Base-by-base conservation (phyloP, 2,329 filamentous ascomycete genomes). In the Stromatinia cepivora region DNA sequence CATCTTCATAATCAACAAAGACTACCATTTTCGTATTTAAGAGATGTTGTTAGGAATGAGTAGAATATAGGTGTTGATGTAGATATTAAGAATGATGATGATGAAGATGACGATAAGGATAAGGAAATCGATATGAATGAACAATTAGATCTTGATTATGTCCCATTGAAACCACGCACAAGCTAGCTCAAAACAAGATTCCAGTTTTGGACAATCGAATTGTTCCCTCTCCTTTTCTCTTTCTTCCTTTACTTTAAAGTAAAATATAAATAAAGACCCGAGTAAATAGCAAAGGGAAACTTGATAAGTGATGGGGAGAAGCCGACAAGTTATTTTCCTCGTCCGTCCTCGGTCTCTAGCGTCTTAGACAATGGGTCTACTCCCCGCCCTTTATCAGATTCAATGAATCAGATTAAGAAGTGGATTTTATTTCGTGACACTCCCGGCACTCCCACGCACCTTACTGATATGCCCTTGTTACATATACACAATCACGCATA, bases 1-100 rank as follows among this genome's bases (percentile, higher is more conserved):
- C 76, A 71, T 78, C 76, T 46, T 78, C 77, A 48, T 77, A 69
- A 72, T 78, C 76, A 53, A 78, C 72, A 67, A 78, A 78, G 69
- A 78, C 72, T 53, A 77, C 77, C 77, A 78, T 78, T 42, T 69
- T 76, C 28, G 31, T 28, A 53, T 56, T 50, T 70, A 52, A 58
- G 17, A 20, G 22, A 20, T 67, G 20, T 67, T 52, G 57, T 52
- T 13, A 15, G 39, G 48, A 46, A 39, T 17, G 31, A 39, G 46
- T 45, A 45, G 42, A 46, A 39, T 65, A 39, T 25, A 20, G 45
- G 22, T 36, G 31, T 39, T n/a, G 54, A 36, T 34, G 31, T 15
- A n/a, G 54, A 59, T 39, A 9, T 50, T 42, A 56, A 65, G 39
- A 62, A 50, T 20, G 25, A 50, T 46, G 67, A 48, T 31, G 57